Percentiles rank a stretch among this genome's conserved stretches.
These are phyloP conservation scores for Volvox reticuliferus DNA, from an alignment of 139 green algal species.

Conservation along the genomic window DNA sequence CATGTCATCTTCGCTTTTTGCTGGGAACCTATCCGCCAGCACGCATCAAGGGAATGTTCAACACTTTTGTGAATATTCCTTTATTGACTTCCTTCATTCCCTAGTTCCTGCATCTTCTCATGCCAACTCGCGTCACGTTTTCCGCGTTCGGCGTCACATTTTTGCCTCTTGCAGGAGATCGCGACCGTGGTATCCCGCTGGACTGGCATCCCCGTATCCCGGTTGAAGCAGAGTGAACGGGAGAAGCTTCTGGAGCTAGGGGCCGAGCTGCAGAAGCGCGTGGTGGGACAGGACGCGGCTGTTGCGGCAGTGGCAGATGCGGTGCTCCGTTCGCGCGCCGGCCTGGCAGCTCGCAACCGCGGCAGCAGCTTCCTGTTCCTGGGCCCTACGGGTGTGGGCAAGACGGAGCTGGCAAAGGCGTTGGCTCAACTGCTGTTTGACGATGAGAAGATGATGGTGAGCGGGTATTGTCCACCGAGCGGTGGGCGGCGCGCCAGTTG, in stretches of 20 bases:
- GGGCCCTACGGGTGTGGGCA: conserved; percentile 93
- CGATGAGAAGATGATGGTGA: conserved; percentile 85
- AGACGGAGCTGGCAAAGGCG: conserved; percentile 97
- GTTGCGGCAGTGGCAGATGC: conserved; percentile 93
- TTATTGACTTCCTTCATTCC: too few species aligned
- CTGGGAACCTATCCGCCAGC: too few species aligned
- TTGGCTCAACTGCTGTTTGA: conserved; percentile 94
- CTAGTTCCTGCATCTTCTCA: too few species aligned
- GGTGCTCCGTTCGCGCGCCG: conserved; percentile 80
- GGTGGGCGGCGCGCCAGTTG: too few species aligned
- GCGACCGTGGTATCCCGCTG: conserved; percentile 87
- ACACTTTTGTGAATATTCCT: too few species aligned
- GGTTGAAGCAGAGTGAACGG: conserved; percentile 76
- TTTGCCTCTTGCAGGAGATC: conserved; percentile 72
- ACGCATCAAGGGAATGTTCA: too few species aligned
- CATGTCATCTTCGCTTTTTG: too few species aligned
- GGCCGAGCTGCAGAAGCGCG: conserved; percentile 91
- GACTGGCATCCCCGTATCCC: conserved; percentile 88
- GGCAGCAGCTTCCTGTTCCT: conserved; percentile 92
- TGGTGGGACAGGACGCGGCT: conserved; percentile 91
- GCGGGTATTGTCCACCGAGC: conserved; percentile 11
- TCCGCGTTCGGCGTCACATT: not conserved
- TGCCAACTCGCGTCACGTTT: too few species aligned
- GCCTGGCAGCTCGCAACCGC: conserved; percentile 55
- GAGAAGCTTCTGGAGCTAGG: conserved; percentile 94